These are phyloP conservation scores for Xylaria sp. DNA, from an alignment of 2,329 filamentous ascomycete species.

Conservation along the genomic window DNA sequence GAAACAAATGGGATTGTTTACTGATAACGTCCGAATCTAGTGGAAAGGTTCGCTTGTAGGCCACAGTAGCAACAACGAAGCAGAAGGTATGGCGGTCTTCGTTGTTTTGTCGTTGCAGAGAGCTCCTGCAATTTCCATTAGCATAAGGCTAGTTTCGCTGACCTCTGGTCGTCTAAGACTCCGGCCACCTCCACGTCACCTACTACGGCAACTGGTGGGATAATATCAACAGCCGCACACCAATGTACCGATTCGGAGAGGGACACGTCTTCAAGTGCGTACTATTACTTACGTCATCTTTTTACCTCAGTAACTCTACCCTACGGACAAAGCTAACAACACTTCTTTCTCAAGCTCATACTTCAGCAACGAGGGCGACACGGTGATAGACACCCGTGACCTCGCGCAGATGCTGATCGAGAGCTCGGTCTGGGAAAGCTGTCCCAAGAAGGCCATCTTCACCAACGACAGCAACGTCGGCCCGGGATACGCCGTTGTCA, in stretches of 20 bases:
- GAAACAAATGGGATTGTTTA: background rate
- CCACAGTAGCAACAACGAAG: slow-evolving; percentile 65
- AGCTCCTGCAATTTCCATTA: background rate
- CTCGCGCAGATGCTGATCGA: slow-evolving; percentile 38
- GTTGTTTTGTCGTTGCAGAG: too few species aligned
- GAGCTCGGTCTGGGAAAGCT: slow-evolving; percentile 38
- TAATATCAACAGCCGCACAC: slow-evolving; percentile 67
- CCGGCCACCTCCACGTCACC: slow-evolving; percentile 65
- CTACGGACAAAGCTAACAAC: slow-evolving; percentile 7
- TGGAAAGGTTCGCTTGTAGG: slow-evolving; percentile 71
- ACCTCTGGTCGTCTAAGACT: slow-evolving; percentile 51
- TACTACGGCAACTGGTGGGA: slow-evolving; percentile 67
- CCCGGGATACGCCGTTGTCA: slow-evolving; percentile 50
- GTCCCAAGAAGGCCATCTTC: slow-evolving; percentile 42
- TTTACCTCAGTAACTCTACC: background rate
- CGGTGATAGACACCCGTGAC: slow-evolving; percentile 36
- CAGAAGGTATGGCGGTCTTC: slow-evolving; percentile 49
- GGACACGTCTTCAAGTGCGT: slow-evolving; percentile 60
- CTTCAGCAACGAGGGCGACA: slow-evolving; percentile 34
- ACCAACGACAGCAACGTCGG: slow-evolving; percentile 54
- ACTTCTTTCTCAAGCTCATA: slow-evolving; percentile 24
- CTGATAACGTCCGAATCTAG: slow-evolving; percentile 51
- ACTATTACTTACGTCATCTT: background rate
- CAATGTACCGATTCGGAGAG: slow-evolving; percentile 68
- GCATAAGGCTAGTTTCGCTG: background rate